Percentiles rank a stretch among this genome's conserved stretches.
Conservation (phyloP, 768 basidiomycete genomes). For the Serendipita sp. region DNA sequence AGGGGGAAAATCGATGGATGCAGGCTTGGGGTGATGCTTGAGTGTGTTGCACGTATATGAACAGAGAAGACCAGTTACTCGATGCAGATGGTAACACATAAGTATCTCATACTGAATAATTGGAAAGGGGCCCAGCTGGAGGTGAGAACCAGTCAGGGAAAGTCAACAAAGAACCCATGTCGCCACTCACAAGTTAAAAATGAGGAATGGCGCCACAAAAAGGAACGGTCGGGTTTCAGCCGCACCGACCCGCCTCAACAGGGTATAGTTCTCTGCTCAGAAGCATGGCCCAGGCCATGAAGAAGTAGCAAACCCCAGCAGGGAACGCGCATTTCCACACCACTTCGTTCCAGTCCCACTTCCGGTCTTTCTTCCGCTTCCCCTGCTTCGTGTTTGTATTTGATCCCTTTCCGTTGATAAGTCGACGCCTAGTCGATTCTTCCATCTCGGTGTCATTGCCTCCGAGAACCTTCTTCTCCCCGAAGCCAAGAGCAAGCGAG, state of each 20-base stretch:
- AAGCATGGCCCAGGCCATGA: constrained; percentile 51
- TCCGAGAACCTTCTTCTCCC: constrained; percentile 15
- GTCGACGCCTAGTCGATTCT: background rate
- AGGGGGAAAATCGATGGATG: too few relatives aligned
- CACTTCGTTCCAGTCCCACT: constrained; percentile 74
- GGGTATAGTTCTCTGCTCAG: constrained; percentile 9
- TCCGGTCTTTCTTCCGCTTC: constrained; percentile 33
- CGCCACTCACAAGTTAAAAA: too few relatives aligned
- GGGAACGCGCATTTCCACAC: constrained; percentile 54
- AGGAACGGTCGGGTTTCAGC: too few relatives aligned
- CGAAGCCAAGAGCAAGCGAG: constrained; percentile 22
- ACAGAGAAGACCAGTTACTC: too few relatives aligned
- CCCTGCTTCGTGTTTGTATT: constrained; percentile 12
- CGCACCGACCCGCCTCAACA: constrained; percentile 19
- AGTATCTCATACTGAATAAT: too few relatives aligned
- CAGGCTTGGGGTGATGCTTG: too few relatives aligned
- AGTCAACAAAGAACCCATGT: too few relatives aligned
- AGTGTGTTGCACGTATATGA: too few relatives aligned
- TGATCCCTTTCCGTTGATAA: background rate
- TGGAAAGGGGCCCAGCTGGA: too few relatives aligned
- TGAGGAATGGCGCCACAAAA: too few relatives aligned
- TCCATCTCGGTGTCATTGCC: constrained; percentile 7
- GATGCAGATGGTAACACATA: too few relatives aligned
- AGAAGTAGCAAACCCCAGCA: constrained; percentile 54
- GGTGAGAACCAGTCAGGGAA: too few relatives aligned